phyloP scores from a whole-genome alignment of 2,329 filamentous ascomycete genomes.

The Ramularia collo-cygni region DNA sequence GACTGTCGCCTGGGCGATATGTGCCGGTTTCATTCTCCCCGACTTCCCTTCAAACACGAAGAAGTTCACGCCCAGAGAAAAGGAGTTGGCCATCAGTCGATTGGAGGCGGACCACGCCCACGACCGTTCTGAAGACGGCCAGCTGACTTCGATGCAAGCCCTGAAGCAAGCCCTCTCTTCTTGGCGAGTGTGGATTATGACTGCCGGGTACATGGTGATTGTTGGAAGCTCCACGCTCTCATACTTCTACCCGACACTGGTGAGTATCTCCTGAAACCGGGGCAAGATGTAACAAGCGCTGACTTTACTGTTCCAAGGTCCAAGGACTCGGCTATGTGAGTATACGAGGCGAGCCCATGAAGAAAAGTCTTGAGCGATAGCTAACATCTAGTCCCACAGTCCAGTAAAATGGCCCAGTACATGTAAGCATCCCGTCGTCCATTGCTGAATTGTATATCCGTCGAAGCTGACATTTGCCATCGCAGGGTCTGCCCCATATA shows the following conservation, averaged over 20 bases:
- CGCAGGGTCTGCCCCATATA: slow-evolving; percentile 46
- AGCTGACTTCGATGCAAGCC: slow-evolving; percentile 34
- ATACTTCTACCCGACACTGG: slow-evolving; percentile 50
- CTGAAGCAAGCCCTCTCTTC: slow-evolving; percentile 36
- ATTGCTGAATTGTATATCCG: background rate
- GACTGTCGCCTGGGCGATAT: slow-evolving; percentile 40
- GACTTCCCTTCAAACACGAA: slow-evolving; percentile 45
- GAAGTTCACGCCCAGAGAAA: slow-evolving; percentile 37
- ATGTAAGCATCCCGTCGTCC: slow-evolving; percentile 31
- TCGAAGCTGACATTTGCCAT: background rate
- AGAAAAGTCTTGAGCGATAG: no score
- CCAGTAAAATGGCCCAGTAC: slow-evolving; percentile 40
- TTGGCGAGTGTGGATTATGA: slow-evolving; percentile 44
- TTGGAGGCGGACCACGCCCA: slow-evolving; percentile 39
- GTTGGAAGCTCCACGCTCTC: slow-evolving; percentile 45
- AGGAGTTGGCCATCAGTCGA: slow-evolving; percentile 38
- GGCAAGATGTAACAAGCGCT: no score
- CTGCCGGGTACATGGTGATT: slow-evolving; percentile 46
- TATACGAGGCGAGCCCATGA: no score
- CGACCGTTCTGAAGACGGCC: slow-evolving; percentile 27
- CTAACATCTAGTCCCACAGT: no score
- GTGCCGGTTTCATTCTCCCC: slow-evolving; percentile 41
- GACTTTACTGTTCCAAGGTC: no score
- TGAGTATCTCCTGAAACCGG: no score
- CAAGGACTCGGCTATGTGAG: slow-evolving; percentile 42